Conservation (phyloP, 805 yeast species). For the Myxozyma kluyveri region DNA sequence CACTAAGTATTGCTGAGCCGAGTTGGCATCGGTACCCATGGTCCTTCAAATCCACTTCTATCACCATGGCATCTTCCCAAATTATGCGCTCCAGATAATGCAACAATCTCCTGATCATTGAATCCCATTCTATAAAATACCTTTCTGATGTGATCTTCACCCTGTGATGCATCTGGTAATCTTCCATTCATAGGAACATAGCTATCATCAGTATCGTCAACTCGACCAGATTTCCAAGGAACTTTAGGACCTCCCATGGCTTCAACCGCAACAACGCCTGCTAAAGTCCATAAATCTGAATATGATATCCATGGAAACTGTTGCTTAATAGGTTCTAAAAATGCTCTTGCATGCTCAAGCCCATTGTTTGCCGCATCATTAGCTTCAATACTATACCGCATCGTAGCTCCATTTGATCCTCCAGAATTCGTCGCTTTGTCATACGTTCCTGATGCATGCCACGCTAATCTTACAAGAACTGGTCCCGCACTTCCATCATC, state of each 20-base stretch:
- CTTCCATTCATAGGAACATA: conserved; percentile 65
- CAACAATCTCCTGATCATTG: conserved; percentile 68
- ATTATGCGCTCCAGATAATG: conserved; percentile 72
- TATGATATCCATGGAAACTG: conserved; percentile 67
- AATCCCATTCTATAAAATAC: conserved; percentile 67
- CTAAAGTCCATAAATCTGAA: conserved; percentile 78
- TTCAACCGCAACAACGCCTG: conserved; percentile 76
- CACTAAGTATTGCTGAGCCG: conserved; percentile 67
- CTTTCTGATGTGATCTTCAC: conserved; percentile 60
- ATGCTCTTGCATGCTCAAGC: conserved; percentile 54
- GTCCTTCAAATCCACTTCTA: conserved; percentile 73
- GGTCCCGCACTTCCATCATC: conserved; percentile 76
- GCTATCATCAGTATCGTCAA: conserved; percentile 50
- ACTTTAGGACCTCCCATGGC: conserved; percentile 74
- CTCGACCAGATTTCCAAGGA: conserved; percentile 76
- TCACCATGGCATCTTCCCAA: conserved; percentile 67
- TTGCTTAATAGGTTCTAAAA: conserved; percentile 54
- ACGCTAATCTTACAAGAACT: conserved; percentile 70
- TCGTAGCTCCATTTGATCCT: conserved; percentile 56
- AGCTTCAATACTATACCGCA: conserved; percentile 52
- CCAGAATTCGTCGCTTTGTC: conserved; percentile 52
- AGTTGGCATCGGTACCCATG: conserved; percentile 82
- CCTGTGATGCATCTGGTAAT: conserved; percentile 61
- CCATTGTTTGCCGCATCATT: conserved; percentile 64
- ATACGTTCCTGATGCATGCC: conserved; percentile 84